Percentiles rank a stretch among this genome's conserved stretches.
Evolutionary conservation across 2,329 filamentous ascomycete genomes (phyloP).

Genomic region (Alternaria brassicicola): DNA sequence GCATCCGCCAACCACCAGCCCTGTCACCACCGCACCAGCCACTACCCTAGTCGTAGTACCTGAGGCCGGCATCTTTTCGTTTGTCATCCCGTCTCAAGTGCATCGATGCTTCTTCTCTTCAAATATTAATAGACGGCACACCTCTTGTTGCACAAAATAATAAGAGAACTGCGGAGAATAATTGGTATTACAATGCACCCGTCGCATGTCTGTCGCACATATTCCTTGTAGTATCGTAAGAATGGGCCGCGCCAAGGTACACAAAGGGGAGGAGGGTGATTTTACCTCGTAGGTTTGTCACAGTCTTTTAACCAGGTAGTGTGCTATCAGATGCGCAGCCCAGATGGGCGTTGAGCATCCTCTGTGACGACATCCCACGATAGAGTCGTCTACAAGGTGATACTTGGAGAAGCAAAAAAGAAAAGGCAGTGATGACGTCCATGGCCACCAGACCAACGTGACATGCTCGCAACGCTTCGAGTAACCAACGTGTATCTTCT

Average conservation of each 20-base stretch:
- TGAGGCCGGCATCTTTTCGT: background rate
- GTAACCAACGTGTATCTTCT: too few relatives aligned
- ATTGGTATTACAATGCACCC: background rate
- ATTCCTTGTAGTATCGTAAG: background rate
- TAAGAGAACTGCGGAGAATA: background rate
- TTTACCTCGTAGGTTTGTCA: too few relatives aligned
- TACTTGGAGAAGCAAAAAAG: too few relatives aligned
- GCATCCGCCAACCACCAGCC: conserved; percentile 4
- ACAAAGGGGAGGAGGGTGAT: background rate
- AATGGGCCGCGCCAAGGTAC: background rate
- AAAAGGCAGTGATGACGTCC: too few relatives aligned
- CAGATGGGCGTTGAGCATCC: too few relatives aligned
- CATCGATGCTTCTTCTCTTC: background rate
- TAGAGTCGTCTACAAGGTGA: too few relatives aligned
- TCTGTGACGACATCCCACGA: too few relatives aligned
- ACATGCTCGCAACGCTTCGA: too few relatives aligned
- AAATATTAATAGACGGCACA: background rate
- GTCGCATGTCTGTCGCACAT: background rate
- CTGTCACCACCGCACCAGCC: conserved; percentile 7
- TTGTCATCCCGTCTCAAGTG: too few relatives aligned
- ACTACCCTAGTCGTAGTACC: background rate
- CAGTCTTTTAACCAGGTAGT: too few relatives aligned
- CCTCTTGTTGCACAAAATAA: background rate
- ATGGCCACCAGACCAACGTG: too few relatives aligned
- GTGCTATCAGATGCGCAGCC: too few relatives aligned